Conservation (phyloP, 768 basidiomycete genomes). For the Fomitopsis serialis region DNA sequence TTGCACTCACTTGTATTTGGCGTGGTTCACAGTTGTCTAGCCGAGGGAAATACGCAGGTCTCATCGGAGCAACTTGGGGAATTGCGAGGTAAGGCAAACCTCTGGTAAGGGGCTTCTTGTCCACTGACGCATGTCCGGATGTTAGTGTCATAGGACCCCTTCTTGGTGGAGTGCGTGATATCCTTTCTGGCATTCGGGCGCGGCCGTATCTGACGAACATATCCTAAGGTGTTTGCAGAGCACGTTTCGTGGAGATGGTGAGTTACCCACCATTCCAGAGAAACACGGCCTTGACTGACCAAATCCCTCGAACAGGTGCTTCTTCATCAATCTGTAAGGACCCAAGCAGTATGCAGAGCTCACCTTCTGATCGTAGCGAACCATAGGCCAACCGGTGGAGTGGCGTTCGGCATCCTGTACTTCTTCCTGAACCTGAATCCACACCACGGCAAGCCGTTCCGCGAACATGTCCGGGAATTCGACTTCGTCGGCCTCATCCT, state of each 20-base stretch:
- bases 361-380: background rate
- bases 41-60: slow-evolving; percentile 74
- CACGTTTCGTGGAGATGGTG: slow-evolving; percentile 80
- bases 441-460: slow-evolving; percentile 50
- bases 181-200: background rate
- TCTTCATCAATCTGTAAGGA: slow-evolving; percentile 68
- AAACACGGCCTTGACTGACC: background rate
- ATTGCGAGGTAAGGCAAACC: slow-evolving; percentile 38
- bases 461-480: slow-evolving; percentile 57
- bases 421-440: slow-evolving; percentile 80
- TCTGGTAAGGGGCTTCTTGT: background rate
- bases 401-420: slow-evolving; percentile 57
- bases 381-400: slow-evolving; percentile 67
- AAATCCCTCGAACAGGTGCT: slow-evolving; percentile 42
- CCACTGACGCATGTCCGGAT: background rate
- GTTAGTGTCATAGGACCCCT: slow-evolving; percentile 68
- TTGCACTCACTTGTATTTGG: background rate
- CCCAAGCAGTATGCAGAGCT: background rate
- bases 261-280: background rate
- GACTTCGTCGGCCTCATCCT: slow-evolving; percentile 66
- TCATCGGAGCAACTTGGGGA: slow-evolving; percentile 80
- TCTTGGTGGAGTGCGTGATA: slow-evolving; percentile 65
- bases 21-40: slow-evolving; percentile 24
- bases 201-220: background rate
- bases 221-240: slow-evolving; percentile 56